Evolutionary conservation across 2,329 filamentous ascomycete genomes (phyloP).

Genomic region (Amauroascus verrucosus): DNA sequence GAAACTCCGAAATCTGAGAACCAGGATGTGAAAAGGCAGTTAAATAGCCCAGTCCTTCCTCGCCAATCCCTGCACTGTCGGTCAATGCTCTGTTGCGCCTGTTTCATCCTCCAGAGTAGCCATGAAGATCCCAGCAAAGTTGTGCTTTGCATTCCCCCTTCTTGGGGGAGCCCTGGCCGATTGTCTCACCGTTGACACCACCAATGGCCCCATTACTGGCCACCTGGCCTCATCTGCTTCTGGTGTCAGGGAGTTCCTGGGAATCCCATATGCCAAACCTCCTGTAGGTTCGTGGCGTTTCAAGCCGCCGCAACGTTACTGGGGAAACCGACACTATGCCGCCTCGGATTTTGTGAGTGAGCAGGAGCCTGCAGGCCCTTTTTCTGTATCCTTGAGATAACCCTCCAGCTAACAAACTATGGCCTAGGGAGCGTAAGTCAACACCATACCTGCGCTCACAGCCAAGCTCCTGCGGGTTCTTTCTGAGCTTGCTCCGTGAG

Average conservation of each 20-base stretch:
- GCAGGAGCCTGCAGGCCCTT: no score
- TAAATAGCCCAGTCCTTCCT: background rate
- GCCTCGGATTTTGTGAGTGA: conserved; percentile 17
- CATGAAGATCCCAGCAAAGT: background rate
- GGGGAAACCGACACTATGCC: conserved; percentile 8
- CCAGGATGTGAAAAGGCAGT: background rate
- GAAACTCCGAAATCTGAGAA: background rate
- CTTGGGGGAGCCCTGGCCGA: background rate
- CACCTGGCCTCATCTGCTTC: conserved; percentile 12
- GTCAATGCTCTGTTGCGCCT: background rate
- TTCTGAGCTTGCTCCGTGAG: no score
- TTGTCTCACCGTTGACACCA: conserved; percentile 9
- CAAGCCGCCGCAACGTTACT: conserved; percentile 18
- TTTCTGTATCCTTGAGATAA: no score
- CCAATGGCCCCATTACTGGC: conserved; percentile 14
- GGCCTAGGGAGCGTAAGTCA: background rate
- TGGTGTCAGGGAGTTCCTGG: conserved; percentile 18
- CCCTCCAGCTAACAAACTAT: background rate
- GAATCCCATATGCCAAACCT: conserved; percentile 24
- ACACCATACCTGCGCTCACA: background rate
- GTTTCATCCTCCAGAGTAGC: background rate
- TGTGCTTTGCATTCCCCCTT: background rate
- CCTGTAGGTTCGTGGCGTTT: conserved; percentile 24
- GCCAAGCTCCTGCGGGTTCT: no score
- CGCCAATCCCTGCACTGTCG: background rate